Evolutionary conservation across 495 filamentous ascomycete species (phyloP).

Genomic region (Polyplosphaeria fusca): DNA sequence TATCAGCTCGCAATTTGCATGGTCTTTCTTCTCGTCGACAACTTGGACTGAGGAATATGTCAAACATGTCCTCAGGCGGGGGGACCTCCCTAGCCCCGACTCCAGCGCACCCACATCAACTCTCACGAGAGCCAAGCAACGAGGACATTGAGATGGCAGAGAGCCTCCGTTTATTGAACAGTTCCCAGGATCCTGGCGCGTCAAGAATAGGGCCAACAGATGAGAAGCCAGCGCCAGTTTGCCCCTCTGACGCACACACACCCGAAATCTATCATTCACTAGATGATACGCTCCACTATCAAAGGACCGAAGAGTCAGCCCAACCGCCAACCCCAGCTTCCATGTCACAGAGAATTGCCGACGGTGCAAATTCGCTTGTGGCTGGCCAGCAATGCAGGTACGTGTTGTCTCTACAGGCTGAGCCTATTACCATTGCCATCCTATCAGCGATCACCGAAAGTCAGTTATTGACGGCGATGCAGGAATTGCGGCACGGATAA

Average conservation of each 20-base stretch:
- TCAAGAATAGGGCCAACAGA: constrained; percentile 3
- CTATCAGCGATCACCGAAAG: background rate
- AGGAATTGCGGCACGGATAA: constrained; percentile 94
- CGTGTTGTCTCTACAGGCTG: background rate
- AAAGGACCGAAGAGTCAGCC: constrained; percentile 8
- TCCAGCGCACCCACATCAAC: constrained; percentile 31
- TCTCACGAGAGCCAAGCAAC: constrained; percentile 28
- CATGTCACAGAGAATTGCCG: constrained; percentile 3
- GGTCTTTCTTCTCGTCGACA: too few species aligned
- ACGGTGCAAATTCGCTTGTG: constrained; percentile 23
- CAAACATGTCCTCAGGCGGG: constrained; percentile 11
- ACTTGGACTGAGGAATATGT: constrained; percentile 11
- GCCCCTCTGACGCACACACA: background rate
- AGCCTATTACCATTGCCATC: background rate
- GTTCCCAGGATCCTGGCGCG: constrained; percentile 5
- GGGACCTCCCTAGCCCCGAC: constrained; percentile 33
- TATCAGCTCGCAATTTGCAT: too few species aligned
- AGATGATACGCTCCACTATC: constrained; percentile 27
- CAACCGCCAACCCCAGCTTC: constrained; percentile 6
- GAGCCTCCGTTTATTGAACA: constrained; percentile 28
- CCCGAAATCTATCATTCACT: constrained; percentile 34
- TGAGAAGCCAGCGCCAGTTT: too few species aligned
- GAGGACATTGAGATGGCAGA: constrained; percentile 36
- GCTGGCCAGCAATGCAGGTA: constrained; percentile 34
- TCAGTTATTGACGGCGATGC: background rate